Conservation (phyloP, 768 basidiomycete species). For the Dioszegia crocea region DNA sequence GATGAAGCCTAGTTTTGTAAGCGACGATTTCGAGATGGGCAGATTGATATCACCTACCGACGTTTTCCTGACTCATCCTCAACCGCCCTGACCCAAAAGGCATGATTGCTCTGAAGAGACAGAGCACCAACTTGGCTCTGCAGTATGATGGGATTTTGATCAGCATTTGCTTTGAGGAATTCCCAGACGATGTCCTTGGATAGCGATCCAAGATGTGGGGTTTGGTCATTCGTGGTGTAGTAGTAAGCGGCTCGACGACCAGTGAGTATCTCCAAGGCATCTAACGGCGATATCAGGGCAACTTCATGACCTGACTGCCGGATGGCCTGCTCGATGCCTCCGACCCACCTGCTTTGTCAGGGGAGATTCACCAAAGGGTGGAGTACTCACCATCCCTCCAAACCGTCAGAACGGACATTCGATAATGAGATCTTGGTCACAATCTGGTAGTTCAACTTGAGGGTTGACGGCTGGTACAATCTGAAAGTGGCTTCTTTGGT, state of each 20-base stretch:
- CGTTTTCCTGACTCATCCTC: too few species aligned
- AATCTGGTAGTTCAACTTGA: background rate
- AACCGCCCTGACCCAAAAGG: background rate
- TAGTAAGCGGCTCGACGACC: background rate
- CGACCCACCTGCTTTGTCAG: constrained; percentile 4
- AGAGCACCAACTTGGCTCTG: background rate
- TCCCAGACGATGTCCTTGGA: background rate
- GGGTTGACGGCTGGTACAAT: background rate
- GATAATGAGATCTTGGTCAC: background rate
- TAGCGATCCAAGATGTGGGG: background rate
- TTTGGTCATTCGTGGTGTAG: background rate
- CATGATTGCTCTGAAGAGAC: background rate
- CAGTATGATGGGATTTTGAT: background rate
- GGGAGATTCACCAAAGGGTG: background rate
- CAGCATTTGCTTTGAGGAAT: background rate
- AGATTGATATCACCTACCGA: too few species aligned
- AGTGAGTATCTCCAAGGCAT: constrained; percentile 1
- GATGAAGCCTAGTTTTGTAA: too few species aligned
- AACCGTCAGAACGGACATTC: background rate
- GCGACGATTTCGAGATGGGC: too few species aligned
- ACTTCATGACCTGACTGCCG: background rate
- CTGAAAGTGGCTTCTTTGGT: background rate
- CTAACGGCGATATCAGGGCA: background rate
- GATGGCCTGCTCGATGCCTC: background rate
- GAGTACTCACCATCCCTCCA: constrained; percentile 1